phyloP scores from a whole-genome alignment of 805 yeast species.

The Lipomyces yamanashiensis region DNA sequence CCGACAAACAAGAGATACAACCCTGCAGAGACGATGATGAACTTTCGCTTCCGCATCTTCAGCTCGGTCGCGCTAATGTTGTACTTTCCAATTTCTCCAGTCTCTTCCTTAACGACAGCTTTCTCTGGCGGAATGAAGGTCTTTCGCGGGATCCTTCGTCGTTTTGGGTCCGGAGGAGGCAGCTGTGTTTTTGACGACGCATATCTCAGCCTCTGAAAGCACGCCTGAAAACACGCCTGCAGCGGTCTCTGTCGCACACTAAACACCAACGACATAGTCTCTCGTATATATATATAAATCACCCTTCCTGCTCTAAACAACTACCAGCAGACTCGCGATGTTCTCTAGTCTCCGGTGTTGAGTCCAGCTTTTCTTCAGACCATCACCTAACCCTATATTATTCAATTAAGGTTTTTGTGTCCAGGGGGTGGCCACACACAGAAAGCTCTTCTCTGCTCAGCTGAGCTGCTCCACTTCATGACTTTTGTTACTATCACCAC shows the following conservation, averaged over 20 bases:
- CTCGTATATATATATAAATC: no score
- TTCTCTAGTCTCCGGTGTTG: neutral
- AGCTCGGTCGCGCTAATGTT: constrained; percentile 14
- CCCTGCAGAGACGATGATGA: constrained; percentile 20
- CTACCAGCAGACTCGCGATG: neutral
- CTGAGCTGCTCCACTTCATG: neutral
- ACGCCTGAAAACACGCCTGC: neutral
- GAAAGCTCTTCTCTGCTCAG: neutral
- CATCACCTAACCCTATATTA: neutral
- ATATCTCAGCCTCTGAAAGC: neutral
- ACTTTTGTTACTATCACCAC: no score
- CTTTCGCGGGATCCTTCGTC: constrained; percentile 7
- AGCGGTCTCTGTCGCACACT: neutral
- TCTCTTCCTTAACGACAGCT: neutral
- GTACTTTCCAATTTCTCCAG: constrained; percentile 3
- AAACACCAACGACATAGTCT: neutral
- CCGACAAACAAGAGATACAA: constrained; percentile 21
- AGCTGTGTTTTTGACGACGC: constrained; percentile 18
- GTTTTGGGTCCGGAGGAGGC: constrained; percentile 25
- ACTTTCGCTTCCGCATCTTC: constrained; percentile 28
- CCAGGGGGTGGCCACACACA: neutral
- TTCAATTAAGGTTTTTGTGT: neutral
- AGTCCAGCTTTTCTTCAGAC: neutral
- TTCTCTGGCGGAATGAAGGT: neutral
- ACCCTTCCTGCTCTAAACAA: neutral